Evolutionary conservation across 176 grass and related monocot genomes (phyloP), one percentile per base, ranked within the genome.

Genomic region (Hyparrhenia diplandra): DNA sequence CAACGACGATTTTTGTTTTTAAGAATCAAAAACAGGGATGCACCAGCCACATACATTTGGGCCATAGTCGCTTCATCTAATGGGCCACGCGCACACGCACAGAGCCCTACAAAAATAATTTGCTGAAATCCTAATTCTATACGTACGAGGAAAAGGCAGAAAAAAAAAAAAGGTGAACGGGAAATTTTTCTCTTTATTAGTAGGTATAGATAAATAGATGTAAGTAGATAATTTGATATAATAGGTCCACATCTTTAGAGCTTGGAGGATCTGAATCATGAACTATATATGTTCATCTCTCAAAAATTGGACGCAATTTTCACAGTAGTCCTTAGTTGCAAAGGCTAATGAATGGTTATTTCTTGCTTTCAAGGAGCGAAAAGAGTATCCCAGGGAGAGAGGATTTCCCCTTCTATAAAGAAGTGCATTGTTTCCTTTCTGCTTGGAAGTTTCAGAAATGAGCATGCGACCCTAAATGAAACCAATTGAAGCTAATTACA

Each of bases 241-340:
- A 43, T 57, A 90, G 51, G n/a, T 94, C 83, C 63, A 94, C 85
- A 85, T 97, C 91, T 55, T 88, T 80, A 75, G 76, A 71, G 73
- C 77, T 88, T 70, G 94, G 94, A 64, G 94, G 94, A 82, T 90
- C 87, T 43, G 91, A 94, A 77, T 87, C 70, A 82, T 87, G 94
- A 83, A 97, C 83, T 59, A 90, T 92, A 68, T 16, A n/a, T n/a
- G 83, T 64, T 89, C 91, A 57, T 87, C 89, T 63, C 85, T 92
- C 58, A 89, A 73, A 87, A n/a, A n/a, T 13, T 87, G 77, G 81
- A 87, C 74, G 57, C 71, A 87, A 40, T 84, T 85, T 77, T 62
- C 83, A 71, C 80, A 86, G 12, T 86, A 84, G 37, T 90, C 85
- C 64, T 85, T 90, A 55, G 72, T 41, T 31, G 75, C 68, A 72